Base-by-base conservation (phyloP, 805 yeast species). In the Hanseniaspora valbyensis region DNA sequence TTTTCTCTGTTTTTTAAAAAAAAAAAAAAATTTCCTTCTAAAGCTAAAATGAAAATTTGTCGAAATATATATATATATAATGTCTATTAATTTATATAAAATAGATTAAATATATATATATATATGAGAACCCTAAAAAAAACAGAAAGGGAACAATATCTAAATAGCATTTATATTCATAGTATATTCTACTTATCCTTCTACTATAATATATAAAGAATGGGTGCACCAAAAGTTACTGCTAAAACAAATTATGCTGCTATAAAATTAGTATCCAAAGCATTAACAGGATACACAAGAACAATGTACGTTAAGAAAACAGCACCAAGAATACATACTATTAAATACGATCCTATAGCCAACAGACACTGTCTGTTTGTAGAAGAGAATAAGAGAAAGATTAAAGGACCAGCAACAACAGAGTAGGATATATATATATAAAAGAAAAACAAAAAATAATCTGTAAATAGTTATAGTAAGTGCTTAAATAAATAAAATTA, bases 341-440 rank as follows among this genome's bases (percentile, higher is more conserved):
- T 89, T 29, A 76, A 92, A 59, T 87, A 87, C 61, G 96, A 87
- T 62, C 95, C 95, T 2, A 60, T 80, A 54, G 96, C 86, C 10
- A 80, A 83, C 66, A 80, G 95, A 66, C 96, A 88, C 69, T 95
- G 92, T 48, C 71, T 90, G 54, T 90, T 92, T 70, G 78, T 80
- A 28, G 98, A 90, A 65, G 77, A 83, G 49, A 85, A 84, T 65
- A 87, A 86, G 73, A 78, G 98, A 66, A 87, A 83, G 66, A 76
- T 81, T 12, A 50, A 29, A 29, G 51, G 51, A 16, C 18, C 40
- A 4, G 39, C 40, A 3, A n/a, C 36, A 2, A 19, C 21, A 16
- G 26, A 38, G 14, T 26, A 37, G 22, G 25, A 30, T 30, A 8
- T 7, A 9, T 13, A n/a, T n/a, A n/a, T n/a, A n/a, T n/a, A n/a